Evolutionary conservation across 1,284 basidiomycete species (phyloP).

Genomic region (Fereydounia khargensis): DNA sequence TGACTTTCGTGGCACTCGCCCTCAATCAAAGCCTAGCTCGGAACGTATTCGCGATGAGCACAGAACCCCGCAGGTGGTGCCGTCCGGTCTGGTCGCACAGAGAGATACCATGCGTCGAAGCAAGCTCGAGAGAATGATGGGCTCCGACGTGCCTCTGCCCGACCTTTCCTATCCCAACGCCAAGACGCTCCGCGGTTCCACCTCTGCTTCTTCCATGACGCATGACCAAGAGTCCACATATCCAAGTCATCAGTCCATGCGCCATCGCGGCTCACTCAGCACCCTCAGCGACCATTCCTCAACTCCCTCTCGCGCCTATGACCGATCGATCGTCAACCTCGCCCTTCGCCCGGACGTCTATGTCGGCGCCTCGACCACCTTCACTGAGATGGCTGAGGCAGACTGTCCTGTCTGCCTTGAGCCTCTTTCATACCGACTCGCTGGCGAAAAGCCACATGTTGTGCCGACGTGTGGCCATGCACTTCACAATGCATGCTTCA

Average conservation of each 20-base stretch:
- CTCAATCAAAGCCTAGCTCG: too few relatives aligned
- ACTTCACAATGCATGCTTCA: slow-evolving; percentile 91
- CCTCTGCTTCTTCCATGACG: too few relatives aligned
- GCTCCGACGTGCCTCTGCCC: slow-evolving; percentile 12
- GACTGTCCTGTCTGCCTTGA: slow-evolving; percentile 89
- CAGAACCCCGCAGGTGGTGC: too few relatives aligned
- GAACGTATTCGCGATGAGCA: too few relatives aligned
- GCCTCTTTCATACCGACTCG: slow-evolving; percentile 76
- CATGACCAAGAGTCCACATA: too few relatives aligned
- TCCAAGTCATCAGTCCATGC: slow-evolving; percentile 22
- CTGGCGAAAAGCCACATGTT: slow-evolving; percentile 91
- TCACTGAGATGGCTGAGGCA: slow-evolving; percentile 70
- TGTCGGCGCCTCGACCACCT: slow-evolving; percentile 60
- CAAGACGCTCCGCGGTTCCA: too few relatives aligned
- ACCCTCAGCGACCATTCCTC: background rate
- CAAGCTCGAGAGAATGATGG: slow-evolving; percentile 47
- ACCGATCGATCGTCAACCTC: background rate
- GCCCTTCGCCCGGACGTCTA: too few relatives aligned
- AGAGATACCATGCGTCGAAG: slow-evolving; percentile 14
- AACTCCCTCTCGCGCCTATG: background rate
- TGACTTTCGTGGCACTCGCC: too few relatives aligned
- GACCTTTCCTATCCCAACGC: too few relatives aligned
- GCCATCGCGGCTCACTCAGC: too few relatives aligned
- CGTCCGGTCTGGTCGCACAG: too few relatives aligned
- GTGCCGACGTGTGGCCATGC: slow-evolving; percentile 96